phyloP scores from a whole-genome alignment of 2,329 filamentous ascomycete species.

The Ophiostoma sp. region DNA sequence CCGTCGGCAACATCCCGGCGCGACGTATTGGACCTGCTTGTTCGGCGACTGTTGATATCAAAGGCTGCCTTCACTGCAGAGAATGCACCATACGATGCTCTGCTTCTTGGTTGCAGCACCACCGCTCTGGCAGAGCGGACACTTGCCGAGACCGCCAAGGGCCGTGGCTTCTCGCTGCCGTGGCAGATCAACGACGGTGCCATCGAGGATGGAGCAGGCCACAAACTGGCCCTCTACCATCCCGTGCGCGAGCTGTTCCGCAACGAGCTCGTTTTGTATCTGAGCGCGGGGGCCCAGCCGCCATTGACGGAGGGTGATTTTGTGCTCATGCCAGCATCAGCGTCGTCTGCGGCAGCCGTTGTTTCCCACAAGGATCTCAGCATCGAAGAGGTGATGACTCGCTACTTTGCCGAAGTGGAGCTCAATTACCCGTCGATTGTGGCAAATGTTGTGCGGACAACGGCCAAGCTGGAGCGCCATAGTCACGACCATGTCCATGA shows the following conservation, averaged over 20 bases:
- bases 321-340: conserved; percentile 44
- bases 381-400: conserved; percentile 85
- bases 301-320: conserved; percentile 30
- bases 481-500: neutral
- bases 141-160: conserved; percentile 85
- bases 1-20: conserved; percentile 72
- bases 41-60: conserved; percentile 69
- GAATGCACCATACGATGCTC: conserved; percentile 56
- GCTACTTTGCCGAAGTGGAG: conserved; percentile 86
- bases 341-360: conserved; percentile 39
- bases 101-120: conserved; percentile 84
- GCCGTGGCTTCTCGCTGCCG: conserved; percentile 78
- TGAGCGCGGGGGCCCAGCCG: conserved; percentile 52
- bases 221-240: conserved; percentile 60
- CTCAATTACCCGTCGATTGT: conserved; percentile 86
- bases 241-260: conserved; percentile 83
- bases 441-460: conserved; percentile 90
- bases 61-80: conserved; percentile 54
- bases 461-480: conserved; percentile 69
- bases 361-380: conserved; percentile 74
- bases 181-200: conserved; percentile 78
- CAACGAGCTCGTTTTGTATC: conserved; percentile 73
- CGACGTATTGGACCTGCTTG: conserved; percentile 71
- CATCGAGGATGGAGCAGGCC: neutral
- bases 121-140: conserved; percentile 84